Evolutionary conservation across 768 basidiomycete genomes (phyloP).

Genomic region (Lentinus brumalis): DNA sequence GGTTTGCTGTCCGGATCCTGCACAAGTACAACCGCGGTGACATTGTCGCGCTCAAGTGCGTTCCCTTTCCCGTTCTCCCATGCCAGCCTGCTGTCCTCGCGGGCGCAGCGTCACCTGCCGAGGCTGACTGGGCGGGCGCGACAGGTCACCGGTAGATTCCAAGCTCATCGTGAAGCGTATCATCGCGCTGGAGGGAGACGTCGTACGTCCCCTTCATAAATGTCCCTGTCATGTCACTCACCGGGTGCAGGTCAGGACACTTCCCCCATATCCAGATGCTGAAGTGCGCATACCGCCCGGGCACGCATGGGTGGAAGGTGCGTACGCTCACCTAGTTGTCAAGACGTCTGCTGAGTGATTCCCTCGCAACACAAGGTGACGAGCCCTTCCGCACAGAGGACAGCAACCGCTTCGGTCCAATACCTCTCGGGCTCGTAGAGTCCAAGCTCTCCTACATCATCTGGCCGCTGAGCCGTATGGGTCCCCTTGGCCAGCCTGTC

Average conservation of each 20-base stretch:
- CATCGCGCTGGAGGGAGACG: slow-evolving; percentile 62
- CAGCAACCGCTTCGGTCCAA: slow-evolving; percentile 74
- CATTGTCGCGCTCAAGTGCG: slow-evolving; percentile 64
- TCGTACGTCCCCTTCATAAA: slow-evolving; percentile 24
- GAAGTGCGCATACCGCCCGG: slow-evolving; percentile 59
- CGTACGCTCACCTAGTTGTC: slow-evolving; percentile 5
- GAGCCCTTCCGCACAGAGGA: slow-evolving; percentile 68
- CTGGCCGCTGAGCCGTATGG: slow-evolving; percentile 31
- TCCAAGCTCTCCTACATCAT: slow-evolving; percentile 32
- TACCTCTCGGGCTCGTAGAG: slow-evolving; percentile 37
- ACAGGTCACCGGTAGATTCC: slow-evolving; percentile 62
- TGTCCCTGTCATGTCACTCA: neutral
- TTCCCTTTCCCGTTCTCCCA: neutral
- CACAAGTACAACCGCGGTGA: slow-evolving; percentile 54
- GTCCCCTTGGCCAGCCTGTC: slow-evolving; percentile 25
- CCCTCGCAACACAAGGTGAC: slow-evolving; percentile 46
- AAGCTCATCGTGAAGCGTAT: slow-evolving; percentile 65
- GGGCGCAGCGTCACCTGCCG: neutral
- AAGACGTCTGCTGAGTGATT: neutral
- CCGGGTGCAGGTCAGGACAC: slow-evolving; percentile 48
- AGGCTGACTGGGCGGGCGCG: neutral
- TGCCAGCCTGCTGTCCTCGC: neutral
- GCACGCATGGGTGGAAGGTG: slow-evolving; percentile 78
- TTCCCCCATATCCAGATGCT: slow-evolving; percentile 65
- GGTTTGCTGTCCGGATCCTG: slow-evolving; percentile 40